Conservation (phyloP, 192 early-diverging fungal genomes). For the Lobosporangium transversale region DNA sequence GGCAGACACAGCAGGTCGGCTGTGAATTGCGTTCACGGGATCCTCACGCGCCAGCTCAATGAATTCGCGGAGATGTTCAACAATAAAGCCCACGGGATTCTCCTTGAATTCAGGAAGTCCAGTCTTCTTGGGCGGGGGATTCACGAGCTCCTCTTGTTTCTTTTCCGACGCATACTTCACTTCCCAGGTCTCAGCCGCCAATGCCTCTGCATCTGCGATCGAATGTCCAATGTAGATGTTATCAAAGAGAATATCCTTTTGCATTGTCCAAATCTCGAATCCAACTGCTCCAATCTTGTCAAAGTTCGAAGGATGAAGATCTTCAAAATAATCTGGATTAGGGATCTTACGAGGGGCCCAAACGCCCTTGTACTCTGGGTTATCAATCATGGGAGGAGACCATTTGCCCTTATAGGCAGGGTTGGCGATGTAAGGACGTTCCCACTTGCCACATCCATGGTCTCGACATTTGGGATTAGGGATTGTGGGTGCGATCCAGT, state of each 20-base stretch:
- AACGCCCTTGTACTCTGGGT: constrained; percentile 92
- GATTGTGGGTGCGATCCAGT: constrained; percentile 82
- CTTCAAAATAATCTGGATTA: constrained; percentile 90
- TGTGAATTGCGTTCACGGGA: constrained; percentile 52
- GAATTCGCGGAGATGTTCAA: constrained; percentile 44
- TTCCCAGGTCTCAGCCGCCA: constrained; percentile 82
- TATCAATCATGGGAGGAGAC: constrained; percentile 85
- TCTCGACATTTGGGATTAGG: constrained; percentile 85
- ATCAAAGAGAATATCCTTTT: constrained; percentile 87
- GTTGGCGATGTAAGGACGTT: constrained; percentile 81
- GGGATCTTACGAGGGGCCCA: constrained; percentile 87
- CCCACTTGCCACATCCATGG: constrained; percentile 84
- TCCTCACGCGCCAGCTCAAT: constrained; percentile 48
- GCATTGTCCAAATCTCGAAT: constrained; percentile 96
- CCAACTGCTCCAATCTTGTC: constrained; percentile 84
- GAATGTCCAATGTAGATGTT: constrained; percentile 90
- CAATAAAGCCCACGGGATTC: constrained; percentile 46
- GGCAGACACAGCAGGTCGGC: constrained; percentile 46
- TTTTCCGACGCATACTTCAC: constrained; percentile 80
- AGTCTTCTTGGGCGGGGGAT: constrained; percentile 13
- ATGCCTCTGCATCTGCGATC: constrained; percentile 69
- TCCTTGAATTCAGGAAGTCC: constrained; percentile 34
- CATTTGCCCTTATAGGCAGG: constrained; percentile 93
- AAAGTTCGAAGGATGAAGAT: constrained; percentile 79
- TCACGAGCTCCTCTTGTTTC: constrained; percentile 62